Base-by-base conservation (phyloP, 192 early-diverging fungal genomes). In the Chytriomyces confervae region DNA sequence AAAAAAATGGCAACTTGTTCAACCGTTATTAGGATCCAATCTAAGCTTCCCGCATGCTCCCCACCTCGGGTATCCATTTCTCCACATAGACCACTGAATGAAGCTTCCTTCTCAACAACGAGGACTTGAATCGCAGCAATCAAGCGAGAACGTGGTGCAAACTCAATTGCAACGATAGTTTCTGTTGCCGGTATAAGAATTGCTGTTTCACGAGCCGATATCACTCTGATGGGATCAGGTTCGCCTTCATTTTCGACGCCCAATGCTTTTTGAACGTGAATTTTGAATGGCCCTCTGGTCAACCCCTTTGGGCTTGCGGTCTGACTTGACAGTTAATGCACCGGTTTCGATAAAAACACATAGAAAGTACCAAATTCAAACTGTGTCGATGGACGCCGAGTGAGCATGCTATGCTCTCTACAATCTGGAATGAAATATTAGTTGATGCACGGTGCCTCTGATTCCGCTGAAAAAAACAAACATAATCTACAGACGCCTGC, bases 101-200 rank as follows among this genome's bases (percentile, higher is more conserved):
- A 77, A 6, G 83, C 78, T 50, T 84, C 83, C 61, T 84, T 84
- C 49, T 84, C 83, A 16, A 83, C 51, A 5, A 84, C 81, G 46
- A 84, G 66, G 20, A 84, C 77, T 69, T 18, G 6, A 24, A 70
- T 43, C 23, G 48, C 9, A 43, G 77, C 2, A 1, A 64, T 66
- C 23, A 29, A 10, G 7, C 57, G 53, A 62, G 44, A 23, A 48
- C 61, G 65, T 64, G 27, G 61, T 61, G 23, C 1, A 75, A 50
- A 49, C 27, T 36, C 23, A 29, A 62, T 45, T 76, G 18, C 23
- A 16, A 18, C 46, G 18, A 61, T 43, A 7, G 75, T 71, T 13
- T 20, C 24, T 20, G 76, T 77, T 10, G 71, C 45, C 10, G 77
- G 64, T 53, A 82, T 82, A 23, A 82, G 71, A 18, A n/a, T 61